Conservation (phyloP, 352 stramenopile genomes). For the Phytopythium boreale region DNA sequence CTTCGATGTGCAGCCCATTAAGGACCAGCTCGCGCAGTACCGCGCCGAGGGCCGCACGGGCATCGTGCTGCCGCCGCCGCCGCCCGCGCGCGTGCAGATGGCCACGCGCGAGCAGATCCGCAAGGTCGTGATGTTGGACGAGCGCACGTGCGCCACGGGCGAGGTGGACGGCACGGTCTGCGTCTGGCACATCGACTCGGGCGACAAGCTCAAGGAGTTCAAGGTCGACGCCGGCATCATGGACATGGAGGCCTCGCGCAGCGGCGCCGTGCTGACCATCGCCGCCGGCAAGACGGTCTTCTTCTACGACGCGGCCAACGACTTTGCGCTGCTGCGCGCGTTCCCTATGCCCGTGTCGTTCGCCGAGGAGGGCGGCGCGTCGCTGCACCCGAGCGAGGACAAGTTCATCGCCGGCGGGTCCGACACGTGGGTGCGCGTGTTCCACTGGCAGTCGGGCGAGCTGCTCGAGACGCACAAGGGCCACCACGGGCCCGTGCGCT, state of each 20-base stretch:
- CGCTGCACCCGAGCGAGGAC: constrained; percentile 76
- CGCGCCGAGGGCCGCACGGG: constrained; percentile 56
- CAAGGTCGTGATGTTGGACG: constrained; percentile 69
- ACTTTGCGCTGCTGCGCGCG: constrained; percentile 65
- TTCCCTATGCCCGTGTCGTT: constrained; percentile 89
- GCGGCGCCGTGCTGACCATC: constrained; percentile 83
- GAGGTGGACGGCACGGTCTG: constrained; percentile 72
- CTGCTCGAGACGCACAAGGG: constrained; percentile 96
- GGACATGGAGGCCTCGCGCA: constrained; percentile 78
- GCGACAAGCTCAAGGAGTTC: constrained; percentile 41
- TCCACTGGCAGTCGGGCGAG: constrained; percentile 90
- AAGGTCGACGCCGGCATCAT: constrained; percentile 75
- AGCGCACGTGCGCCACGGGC: constrained; percentile 52
- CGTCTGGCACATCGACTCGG: constrained; percentile 65
- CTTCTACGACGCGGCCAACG: constrained; percentile 88
- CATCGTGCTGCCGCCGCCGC: constrained; percentile 50
- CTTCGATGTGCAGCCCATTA: constrained; percentile 77
- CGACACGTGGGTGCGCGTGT: constrained; percentile 97
- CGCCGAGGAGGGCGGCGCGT: constrained; percentile 89
- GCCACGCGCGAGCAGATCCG: constrained; percentile 65
- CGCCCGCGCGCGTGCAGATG: constrained; percentile 49
- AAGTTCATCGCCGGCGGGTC: constrained; percentile 91
- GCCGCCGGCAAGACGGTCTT: constrained; percentile 89
- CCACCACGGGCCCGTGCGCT: constrained; percentile 96
- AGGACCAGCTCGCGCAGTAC: constrained; percentile 58